phyloP scores from a whole-genome alignment of 192 early-diverging fungal species.

The Gamsiella multidivaricata region DNA sequence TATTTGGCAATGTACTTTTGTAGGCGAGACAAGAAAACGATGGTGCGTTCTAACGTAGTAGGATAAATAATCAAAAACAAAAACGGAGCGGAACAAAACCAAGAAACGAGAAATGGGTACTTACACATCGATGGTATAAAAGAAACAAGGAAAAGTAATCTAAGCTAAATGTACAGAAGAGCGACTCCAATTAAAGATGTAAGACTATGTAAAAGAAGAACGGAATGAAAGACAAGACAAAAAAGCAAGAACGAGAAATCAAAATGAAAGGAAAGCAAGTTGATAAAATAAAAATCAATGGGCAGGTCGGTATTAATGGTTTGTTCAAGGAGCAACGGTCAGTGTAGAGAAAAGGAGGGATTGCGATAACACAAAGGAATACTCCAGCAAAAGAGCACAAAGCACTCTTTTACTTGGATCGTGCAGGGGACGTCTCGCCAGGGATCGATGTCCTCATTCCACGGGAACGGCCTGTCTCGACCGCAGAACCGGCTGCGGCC shows the following conservation, averaged over 20 bases:
- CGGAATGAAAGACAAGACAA: constrained; percentile 12
- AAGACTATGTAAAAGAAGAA: not conserved
- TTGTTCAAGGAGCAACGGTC: not conserved
- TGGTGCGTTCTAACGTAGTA: too few species aligned
- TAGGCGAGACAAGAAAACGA: not conserved
- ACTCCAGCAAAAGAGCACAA: not conserved
- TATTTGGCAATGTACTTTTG: constrained; percentile 1
- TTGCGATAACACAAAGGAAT: not conserved
- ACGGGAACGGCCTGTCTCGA: constrained; percentile 27
- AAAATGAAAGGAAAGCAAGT: constrained; percentile 17
- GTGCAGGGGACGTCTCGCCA: constrained; percentile 21
- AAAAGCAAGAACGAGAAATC: constrained; percentile 2
- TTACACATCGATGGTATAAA: constrained; percentile 13
- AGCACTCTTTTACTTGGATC: constrained; percentile 26
- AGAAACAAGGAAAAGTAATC: constrained; percentile 11
- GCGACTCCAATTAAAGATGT: constrained; percentile 10
- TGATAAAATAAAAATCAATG: constrained; percentile 8
- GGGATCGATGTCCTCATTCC: constrained; percentile 36
- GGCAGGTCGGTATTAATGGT: constrained; percentile 35
- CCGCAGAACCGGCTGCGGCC: constrained; percentile 43
- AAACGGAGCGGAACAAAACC: too few species aligned
- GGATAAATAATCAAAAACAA: constrained; percentile 2
- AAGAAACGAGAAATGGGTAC: constrained; percentile 10
- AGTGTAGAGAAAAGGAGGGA: constrained; percentile 8
- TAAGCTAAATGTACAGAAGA: constrained; percentile 31